Evolutionary conservation across 1,284 basidiomycete species (phyloP), one percentile per base, ranked within the genome.

Genomic region (Mycena citricolor): DNA sequence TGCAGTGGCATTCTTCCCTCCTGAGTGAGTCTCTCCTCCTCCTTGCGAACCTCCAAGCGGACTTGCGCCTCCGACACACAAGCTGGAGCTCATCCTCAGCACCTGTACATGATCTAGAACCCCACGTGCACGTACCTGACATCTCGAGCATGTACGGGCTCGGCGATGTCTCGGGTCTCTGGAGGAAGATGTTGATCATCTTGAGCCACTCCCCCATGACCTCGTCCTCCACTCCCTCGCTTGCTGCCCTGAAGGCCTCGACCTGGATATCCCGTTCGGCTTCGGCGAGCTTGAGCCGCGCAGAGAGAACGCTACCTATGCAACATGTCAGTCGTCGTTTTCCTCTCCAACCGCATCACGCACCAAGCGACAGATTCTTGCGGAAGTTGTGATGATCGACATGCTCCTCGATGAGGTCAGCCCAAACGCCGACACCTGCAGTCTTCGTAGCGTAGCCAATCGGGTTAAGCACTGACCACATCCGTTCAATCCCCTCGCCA

Each of bases 401-500:
- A 13, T 38, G 32, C 14, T 32, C 42, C 13, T 49, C 43, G 11
- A 52, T 3, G 1, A 35, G 28, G 19, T 47, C 40, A 8, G 32
- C 37, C 1, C 44, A 39, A n/a, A 32, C 26, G 0, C 52, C 45
- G 2, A 17, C 8, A 2, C 44, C 40, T 32, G 31, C 35, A 6
- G 50, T 39, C 32, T 47, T 50, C 4, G 52, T 44, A 2, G 22
- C 16, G 20, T 29, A 44, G 0, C 45, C 32, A 12, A 38, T 42
- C 1, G 44, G 44, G 21, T 51, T 51, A 7, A 51, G 17, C 1
- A 21, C 28, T 5, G 44, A 12, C 52, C 52, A 54, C 0, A 36
- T 33, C 4, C 44, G 39, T 32, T 54, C 52, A 3, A 51, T 46
- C 0, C 49, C 49, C 35, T 54, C 52, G 4, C 45, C 52, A 26